Percentiles rank a stretch among this genome's conserved stretches.
Conservation (phyloP, 1,139 yeast genomes). For the Scheffersomyces lignicola region DNA sequence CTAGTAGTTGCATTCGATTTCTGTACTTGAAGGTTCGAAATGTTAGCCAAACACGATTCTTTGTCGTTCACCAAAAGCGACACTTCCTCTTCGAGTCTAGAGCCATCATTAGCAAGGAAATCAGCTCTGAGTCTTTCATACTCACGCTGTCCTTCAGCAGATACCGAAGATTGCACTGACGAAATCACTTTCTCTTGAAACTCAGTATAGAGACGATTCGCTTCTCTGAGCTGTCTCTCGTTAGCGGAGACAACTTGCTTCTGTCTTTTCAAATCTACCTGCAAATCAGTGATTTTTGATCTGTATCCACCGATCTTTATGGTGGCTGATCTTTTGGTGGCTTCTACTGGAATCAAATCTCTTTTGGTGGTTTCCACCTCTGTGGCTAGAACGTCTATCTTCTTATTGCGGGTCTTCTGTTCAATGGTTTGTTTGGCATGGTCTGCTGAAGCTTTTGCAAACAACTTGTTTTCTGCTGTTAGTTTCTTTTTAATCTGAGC, state of each 20-base stretch:
- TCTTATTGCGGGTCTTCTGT: constrained; percentile 39
- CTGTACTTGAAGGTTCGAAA: constrained; percentile 45
- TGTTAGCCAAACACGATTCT: constrained; percentile 38
- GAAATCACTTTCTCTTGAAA: constrained; percentile 39
- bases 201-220: constrained; percentile 43
- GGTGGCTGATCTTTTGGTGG: constrained; percentile 50
- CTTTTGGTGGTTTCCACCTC: constrained; percentile 48
- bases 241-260: constrained; percentile 39
- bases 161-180: constrained; percentile 31
- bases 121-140: constrained; percentile 61
- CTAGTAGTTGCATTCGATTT: constrained; percentile 41
- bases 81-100: constrained; percentile 53
- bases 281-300: constrained; percentile 53
- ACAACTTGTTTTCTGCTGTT: constrained; percentile 23
- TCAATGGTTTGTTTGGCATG: constrained; percentile 50
- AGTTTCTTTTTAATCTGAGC: constrained; percentile 27
- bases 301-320: constrained; percentile 50
- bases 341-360: constrained; percentile 55
- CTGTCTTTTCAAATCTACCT: constrained; percentile 56
- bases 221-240: constrained; percentile 47
- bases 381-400: constrained; percentile 36
- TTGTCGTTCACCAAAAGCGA: constrained; percentile 45
- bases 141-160: constrained; percentile 54
- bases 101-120: constrained; percentile 60
- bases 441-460: constrained; percentile 36